Conservation (phyloP, 2,329 filamentous ascomycete species). For the Penicillium janthinellum region DNA sequence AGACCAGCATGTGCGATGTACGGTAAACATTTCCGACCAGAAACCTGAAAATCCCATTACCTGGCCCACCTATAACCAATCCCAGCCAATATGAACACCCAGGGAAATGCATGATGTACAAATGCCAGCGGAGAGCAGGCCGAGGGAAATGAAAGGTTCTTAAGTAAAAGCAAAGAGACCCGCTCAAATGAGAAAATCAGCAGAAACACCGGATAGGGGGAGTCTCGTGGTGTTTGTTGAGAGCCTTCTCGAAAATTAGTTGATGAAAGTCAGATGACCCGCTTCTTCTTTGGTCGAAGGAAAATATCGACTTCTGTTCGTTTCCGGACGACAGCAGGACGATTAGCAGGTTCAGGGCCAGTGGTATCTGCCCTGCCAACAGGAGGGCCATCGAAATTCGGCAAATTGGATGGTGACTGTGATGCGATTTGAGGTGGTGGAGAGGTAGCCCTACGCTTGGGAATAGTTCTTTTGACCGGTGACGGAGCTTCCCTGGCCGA, state of each 20-base stretch:
- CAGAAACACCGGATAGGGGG: not conserved
- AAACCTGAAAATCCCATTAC: too few relatives aligned
- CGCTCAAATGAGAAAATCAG: not conserved
- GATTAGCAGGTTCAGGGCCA: conserved; percentile 14
- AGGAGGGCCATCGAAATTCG: not conserved
- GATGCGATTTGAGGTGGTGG: conserved; percentile 7
- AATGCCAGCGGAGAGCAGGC: not conserved
- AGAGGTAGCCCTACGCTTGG: conserved; percentile 19
- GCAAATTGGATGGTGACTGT: not conserved
- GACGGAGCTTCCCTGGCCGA: conserved; percentile 4
- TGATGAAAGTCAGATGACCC: not conserved
- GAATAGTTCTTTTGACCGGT: conserved; percentile 3
- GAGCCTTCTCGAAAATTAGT: too few relatives aligned
- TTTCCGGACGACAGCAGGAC: conserved; percentile 30
- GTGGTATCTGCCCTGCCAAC: not conserved
- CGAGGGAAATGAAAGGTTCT: not conserved
- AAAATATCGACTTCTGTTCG: conserved; percentile 35
- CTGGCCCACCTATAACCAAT: not conserved
- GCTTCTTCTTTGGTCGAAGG: conserved; percentile 34
- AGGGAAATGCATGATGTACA: conserved; percentile 7
- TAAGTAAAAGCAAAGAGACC: not conserved
- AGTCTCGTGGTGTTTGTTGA: too few relatives aligned
- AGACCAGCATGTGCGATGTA: not conserved
- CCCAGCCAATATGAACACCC: not conserved
- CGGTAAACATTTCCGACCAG: not conserved